These are phyloP conservation scores for Mycena epipterygia DNA, from an alignment of 768 basidiomycete species.

Conservation along the genomic window DNA sequence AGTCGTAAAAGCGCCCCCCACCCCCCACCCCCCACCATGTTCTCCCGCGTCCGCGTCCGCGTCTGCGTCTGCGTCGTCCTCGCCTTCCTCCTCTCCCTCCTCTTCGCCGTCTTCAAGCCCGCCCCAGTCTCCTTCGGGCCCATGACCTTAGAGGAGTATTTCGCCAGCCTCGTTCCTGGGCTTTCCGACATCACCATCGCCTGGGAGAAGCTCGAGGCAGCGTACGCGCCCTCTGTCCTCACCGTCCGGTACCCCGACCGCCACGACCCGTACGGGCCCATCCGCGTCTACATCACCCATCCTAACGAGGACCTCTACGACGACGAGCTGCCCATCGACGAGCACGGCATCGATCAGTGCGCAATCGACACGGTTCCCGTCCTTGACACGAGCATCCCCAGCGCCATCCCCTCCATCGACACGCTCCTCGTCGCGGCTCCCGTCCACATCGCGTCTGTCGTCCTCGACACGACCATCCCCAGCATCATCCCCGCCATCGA, in stretches of 20 bases:
- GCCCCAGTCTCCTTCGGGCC: not conserved
- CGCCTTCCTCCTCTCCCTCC: not conserved
- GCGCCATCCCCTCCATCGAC: not conserved
- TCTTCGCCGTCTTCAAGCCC: not conserved
- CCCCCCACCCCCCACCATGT: not conserved
- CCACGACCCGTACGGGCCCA: not conserved
- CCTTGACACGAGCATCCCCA: no score
- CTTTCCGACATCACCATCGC: not conserved
- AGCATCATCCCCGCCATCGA: not conserved
- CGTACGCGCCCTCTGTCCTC: not conserved
- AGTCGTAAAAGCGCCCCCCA: conserved; percentile 4
- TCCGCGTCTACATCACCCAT: not conserved
- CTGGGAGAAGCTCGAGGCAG: not conserved
- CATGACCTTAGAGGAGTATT: not conserved
- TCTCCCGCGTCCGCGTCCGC: not conserved
- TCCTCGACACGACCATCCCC: not conserved
- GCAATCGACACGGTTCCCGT: no score
- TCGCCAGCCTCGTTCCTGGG: not conserved
- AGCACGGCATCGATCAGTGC: no score
- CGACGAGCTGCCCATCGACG: not conserved
- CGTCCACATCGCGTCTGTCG: no score
- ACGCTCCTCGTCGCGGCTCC: no score
- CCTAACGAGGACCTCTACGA: not conserved
- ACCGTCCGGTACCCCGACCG: not conserved
- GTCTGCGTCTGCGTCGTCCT: not conserved